phyloP scores from a whole-genome alignment of 345 rosid genomes.

The Theobroma cacao region DNA sequence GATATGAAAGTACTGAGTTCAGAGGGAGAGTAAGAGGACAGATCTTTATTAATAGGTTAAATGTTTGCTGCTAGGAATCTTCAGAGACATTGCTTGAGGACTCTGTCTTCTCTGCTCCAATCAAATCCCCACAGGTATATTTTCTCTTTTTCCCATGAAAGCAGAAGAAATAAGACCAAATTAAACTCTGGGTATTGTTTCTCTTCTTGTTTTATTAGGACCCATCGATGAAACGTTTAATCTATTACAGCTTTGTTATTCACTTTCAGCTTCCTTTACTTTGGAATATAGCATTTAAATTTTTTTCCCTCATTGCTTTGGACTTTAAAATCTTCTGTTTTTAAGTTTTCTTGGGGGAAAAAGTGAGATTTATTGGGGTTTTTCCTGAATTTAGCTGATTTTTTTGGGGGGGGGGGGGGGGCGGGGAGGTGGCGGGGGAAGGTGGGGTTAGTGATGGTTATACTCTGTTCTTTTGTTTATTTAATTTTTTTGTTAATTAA shows the following conservation, averaged over 20 bases:
- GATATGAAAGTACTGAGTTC: not conserved
- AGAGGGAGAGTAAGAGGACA: conserved; percentile 12
- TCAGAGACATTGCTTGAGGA: conserved; percentile 38
- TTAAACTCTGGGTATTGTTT: not conserved
- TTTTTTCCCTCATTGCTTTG: not conserved
- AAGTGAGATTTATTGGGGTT: not conserved
- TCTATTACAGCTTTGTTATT: not conserved
- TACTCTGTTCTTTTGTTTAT: not conserved
- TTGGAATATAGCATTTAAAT: not conserved
- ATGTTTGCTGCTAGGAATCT: conserved; percentile 67
- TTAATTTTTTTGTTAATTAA: not conserved
- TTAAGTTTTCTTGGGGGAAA: not conserved
- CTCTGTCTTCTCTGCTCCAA: conserved; percentile 47
- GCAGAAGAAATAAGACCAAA: not conserved
- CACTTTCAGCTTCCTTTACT: not conserved
- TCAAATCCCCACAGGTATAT: conserved; percentile 48
- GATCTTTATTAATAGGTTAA: conserved; percentile 5
- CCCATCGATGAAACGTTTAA: not conserved
- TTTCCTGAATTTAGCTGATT: not conserved
- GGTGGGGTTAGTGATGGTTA: not conserved
- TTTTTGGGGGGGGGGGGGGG: not conserved
- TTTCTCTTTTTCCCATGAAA: not conserved
- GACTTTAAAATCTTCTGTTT: not conserved
- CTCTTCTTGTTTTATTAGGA: not conserved
- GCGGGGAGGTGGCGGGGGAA: not conserved